These are phyloP conservation scores for Grosmannia penicillata DNA, from an alignment of 2,329 filamentous ascomycete genomes.

Conservation along the genomic window DNA sequence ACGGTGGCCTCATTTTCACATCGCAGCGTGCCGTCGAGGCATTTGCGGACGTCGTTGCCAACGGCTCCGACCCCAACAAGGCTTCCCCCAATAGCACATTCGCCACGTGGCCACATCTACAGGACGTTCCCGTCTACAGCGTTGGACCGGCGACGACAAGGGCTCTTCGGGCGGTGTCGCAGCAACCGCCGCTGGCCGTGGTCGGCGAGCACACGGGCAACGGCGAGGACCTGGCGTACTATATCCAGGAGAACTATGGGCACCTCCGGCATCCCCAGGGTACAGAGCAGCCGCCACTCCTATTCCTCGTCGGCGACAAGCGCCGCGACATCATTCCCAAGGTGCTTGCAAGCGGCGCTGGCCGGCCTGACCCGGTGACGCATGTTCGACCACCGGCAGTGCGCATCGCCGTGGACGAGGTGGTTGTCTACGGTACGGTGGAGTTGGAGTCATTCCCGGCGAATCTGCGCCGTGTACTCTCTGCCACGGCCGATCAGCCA, in stretches of 20 bases:
- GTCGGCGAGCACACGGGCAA: slow-evolving; percentile 73
- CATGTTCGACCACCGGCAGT: slow-evolving; percentile 13
- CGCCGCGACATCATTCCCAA: slow-evolving; percentile 80
- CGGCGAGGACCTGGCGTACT: slow-evolving; percentile 62
- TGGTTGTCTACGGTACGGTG: slow-evolving; percentile 75
- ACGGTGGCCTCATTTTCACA: slow-evolving; percentile 72
- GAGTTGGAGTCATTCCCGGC: slow-evolving; percentile 65
- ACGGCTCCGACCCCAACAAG: slow-evolving; percentile 22
- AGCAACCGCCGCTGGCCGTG: slow-evolving; percentile 41
- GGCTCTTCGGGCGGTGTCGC: slow-evolving; percentile 45
- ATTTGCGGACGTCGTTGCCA: slow-evolving; percentile 47
- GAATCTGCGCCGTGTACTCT: slow-evolving; percentile 43
- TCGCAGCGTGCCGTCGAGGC: slow-evolving; percentile 74
- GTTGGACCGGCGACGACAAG: slow-evolving; percentile 71
- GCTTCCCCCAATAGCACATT: slow-evolving; percentile 9
- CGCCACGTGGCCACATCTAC: slow-evolving; percentile 33
- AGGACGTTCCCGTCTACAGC: slow-evolving; percentile 53
- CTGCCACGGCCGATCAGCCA: slow-evolving; percentile 22
- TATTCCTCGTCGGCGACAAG: slow-evolving; percentile 86
- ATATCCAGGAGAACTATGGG: slow-evolving; percentile 67
- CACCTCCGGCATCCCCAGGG: slow-evolving; percentile 15
- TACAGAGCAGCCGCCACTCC: slow-evolving; percentile 47
- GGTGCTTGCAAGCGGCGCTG: slow-evolving; percentile 37
- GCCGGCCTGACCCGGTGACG: slow-evolving; percentile 21
- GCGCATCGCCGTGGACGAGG: slow-evolving; percentile 57